phyloP scores from a whole-genome alignment of 2,329 filamentous ascomycete genomes.

The Venturia pyrina region DNA sequence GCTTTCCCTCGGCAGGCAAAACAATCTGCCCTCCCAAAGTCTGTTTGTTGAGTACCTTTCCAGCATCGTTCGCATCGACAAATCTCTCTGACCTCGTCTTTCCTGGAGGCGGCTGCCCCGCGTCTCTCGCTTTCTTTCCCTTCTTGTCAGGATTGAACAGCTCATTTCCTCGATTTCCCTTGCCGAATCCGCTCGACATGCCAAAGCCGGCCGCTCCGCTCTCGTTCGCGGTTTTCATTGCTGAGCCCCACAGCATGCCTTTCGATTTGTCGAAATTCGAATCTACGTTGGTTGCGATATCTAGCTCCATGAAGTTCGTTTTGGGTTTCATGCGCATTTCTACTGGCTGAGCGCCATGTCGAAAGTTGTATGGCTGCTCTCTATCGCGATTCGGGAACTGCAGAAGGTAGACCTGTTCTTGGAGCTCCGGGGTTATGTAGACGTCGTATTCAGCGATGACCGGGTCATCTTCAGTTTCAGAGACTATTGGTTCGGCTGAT shows the following conservation, averaged over 20 bases:
- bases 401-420: conserved; percentile 55
- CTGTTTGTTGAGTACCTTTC: conserved; percentile 66
- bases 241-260: conserved; percentile 73
- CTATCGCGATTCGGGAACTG: conserved; percentile 76
- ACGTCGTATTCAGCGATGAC: conserved; percentile 60
- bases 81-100: conserved; percentile 12
- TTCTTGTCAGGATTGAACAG: not conserved
- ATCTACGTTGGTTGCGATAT: conserved; percentile 69
- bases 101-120: not conserved
- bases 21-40: conserved; percentile 77
- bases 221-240: conserved; percentile 47
- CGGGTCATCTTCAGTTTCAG: conserved; percentile 32
- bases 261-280: conserved; percentile 74
- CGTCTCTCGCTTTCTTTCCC: not conserved
- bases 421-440: conserved; percentile 65
- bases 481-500: not conserved
- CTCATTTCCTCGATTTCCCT: conserved; percentile 6
- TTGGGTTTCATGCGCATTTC: conserved; percentile 73
- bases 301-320: conserved; percentile 80
- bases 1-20: conserved; percentile 57
- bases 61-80: conserved; percentile 41
- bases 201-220: conserved; percentile 25
- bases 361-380: conserved; percentile 51
- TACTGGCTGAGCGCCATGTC: conserved; percentile 47
- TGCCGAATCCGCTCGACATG: conserved; percentile 11